Conservation (phyloP, 805 yeast species). For the Cephaloascus albidus region DNA sequence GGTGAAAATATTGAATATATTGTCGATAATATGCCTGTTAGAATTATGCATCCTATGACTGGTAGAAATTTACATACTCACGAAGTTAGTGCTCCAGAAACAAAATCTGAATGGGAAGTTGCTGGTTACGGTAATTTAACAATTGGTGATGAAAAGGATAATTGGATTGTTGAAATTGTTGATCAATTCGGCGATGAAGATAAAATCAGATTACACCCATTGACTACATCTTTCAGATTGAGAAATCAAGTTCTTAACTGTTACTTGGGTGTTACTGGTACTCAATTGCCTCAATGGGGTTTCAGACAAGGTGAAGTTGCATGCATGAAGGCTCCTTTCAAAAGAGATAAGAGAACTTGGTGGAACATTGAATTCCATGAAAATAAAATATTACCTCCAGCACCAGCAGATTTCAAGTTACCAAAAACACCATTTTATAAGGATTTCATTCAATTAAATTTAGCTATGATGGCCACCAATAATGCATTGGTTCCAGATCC, state of each 20-base stretch:
- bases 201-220: conserved; percentile 53
- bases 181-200: conserved; percentile 52
- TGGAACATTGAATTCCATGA: conserved; percentile 75
- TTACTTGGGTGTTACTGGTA: conserved; percentile 79
- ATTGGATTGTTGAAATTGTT: conserved; percentile 67
- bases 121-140: conserved; percentile 63
- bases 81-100: conserved; percentile 52
- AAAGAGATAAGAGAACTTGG: conserved; percentile 78
- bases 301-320: conserved; percentile 95
- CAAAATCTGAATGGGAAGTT: conserved; percentile 48
- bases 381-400: conserved; percentile 48
- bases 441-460: conserved; percentile 65
- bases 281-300: conserved; percentile 89
- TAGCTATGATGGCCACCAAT: conserved; percentile 84
- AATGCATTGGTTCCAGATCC: conserved; percentile 73
- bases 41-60: conserved; percentile 56
- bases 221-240: conserved; percentile 76
- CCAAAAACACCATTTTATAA: conserved; percentile 73
- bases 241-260: conserved; percentile 63
- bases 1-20: conserved; percentile 27
- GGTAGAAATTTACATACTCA: conserved; percentile 68
- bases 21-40: conserved; percentile 49
- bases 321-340: conserved; percentile 60
- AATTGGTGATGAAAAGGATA: conserved; percentile 64
- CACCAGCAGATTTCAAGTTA: conserved; percentile 51